phyloP scores from a whole-genome alignment of 2,329 filamentous ascomycete species.

The Fusarium virguliforme region DNA sequence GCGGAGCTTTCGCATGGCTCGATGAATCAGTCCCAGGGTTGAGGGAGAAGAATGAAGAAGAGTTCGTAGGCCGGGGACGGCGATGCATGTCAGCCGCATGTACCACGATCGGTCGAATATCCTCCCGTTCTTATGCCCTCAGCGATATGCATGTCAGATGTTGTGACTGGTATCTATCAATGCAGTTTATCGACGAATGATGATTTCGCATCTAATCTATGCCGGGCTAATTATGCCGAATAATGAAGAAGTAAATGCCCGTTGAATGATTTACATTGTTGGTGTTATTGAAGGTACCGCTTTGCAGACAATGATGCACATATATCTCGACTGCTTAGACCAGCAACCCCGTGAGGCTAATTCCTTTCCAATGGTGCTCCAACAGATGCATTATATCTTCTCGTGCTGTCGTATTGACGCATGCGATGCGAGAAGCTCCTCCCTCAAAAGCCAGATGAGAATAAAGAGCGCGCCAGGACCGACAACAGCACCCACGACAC shows the following conservation, averaged over 20 bases:
- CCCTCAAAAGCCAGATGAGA: slow-evolving; percentile 40
- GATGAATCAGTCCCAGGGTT: background rate
- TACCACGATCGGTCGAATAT: slow-evolving; percentile 4
- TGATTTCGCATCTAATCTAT: too few relatives aligned
- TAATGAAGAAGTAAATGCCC: too few relatives aligned
- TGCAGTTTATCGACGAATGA: too few relatives aligned
- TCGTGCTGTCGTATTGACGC: background rate
- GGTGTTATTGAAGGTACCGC: too few relatives aligned
- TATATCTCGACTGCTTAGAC: background rate
- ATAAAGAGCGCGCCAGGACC: slow-evolving; percentile 41
- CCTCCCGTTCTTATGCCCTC: slow-evolving; percentile 7
- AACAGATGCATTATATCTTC: background rate
- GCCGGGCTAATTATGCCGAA: too few relatives aligned
- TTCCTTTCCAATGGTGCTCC: background rate
- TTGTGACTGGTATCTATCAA: background rate
- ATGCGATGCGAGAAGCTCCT: slow-evolving; percentile 34
- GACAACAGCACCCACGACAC: slow-evolving; percentile 13
- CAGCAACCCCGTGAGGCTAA: background rate
- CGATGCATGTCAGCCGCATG: background rate
- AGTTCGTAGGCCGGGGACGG: background rate
- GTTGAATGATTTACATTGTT: too few relatives aligned
- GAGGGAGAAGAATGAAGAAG: background rate
- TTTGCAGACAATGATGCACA: background rate
- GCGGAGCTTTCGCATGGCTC: slow-evolving; percentile 46
- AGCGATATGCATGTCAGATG: background rate